A percentile compares a stretch with the other conserved stretches of the same genome.
These are phyloP conservation scores for Zasmidium citrigriseum DNA, from an alignment of 2,329 filamentous ascomycete species.

Conservation along the genomic window DNA sequence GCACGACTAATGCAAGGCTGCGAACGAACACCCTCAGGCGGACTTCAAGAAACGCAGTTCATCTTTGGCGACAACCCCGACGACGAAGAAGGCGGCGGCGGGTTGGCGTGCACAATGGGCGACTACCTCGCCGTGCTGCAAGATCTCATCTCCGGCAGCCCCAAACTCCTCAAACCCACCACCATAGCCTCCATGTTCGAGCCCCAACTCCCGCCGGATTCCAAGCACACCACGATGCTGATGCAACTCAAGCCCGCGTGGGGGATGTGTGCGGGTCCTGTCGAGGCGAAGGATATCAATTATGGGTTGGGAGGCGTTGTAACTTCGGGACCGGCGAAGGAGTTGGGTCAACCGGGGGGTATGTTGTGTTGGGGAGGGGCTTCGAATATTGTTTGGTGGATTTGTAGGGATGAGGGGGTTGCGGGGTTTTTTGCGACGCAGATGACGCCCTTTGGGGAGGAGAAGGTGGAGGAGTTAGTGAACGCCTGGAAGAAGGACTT, in stretches of 20 bases:
- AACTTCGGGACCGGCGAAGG: background rate
- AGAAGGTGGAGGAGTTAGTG: conserved; percentile 7
- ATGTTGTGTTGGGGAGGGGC: conserved; percentile 15
- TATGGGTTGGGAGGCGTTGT: conserved; percentile 12
- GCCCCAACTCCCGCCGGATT: conserved; percentile 42
- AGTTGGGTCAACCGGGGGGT: conserved; percentile 10
- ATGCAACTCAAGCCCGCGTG: conserved; percentile 8
- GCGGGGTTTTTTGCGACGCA: conserved; percentile 17
- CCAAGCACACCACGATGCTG: conserved; percentile 2
- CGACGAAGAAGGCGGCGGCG: conserved; percentile 10
- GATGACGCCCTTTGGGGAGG: conserved; percentile 10
- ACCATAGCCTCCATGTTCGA: conserved; percentile 48
- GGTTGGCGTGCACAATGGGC: conserved; percentile 4
- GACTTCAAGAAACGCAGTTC: background rate
- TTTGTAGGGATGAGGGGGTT: conserved; percentile 10
- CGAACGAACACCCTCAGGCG: conserved; percentile 1
- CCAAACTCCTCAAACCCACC: conserved; percentile 42
- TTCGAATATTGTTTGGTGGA: conserved; percentile 16
- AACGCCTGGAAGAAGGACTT: conserved; percentile 18
- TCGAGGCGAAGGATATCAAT: conserved; percentile 12
- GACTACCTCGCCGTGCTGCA: conserved; percentile 48
- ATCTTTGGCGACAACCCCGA: conserved; percentile 5
- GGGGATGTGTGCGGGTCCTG: conserved; percentile 10
- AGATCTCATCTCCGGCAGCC: conserved; percentile 50
- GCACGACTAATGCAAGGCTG: conserved; percentile 9